Conservation (phyloP, 2,329 filamentous ascomycete species). For the Amylocarpus encephaloides region DNA sequence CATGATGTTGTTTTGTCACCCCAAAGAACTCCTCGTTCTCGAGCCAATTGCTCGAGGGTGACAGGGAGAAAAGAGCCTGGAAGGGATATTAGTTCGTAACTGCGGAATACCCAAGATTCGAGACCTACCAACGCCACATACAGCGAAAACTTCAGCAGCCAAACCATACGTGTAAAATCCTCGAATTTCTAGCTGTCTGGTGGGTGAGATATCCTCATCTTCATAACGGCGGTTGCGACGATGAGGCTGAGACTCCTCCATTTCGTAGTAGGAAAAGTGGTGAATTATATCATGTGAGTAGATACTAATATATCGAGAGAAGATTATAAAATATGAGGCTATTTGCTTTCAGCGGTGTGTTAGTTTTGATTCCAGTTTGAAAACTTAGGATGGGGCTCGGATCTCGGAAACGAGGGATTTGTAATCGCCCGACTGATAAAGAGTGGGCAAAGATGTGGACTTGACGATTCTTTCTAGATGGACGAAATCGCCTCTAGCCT, state of each 20-base stretch:
- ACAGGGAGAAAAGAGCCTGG: constrained; percentile 89
- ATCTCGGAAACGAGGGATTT: too few species aligned
- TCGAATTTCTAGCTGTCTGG: constrained; percentile 75
- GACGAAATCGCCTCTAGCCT: too few species aligned
- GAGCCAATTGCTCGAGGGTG: constrained; percentile 81
- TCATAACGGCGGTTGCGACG: constrained; percentile 49
- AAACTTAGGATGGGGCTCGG: too few species aligned
- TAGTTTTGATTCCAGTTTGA: too few species aligned
- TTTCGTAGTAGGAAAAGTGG: not conserved
- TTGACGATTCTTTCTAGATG: too few species aligned
- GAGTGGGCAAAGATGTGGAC: too few species aligned
- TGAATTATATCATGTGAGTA: too few species aligned
- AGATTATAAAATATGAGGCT: not conserved
- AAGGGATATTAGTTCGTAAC: not conserved
- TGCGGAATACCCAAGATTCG: not conserved
- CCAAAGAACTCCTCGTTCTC: constrained; percentile 80
- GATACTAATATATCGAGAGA: not conserved
- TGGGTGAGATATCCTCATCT: constrained; percentile 78
- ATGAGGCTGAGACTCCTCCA: not conserved
- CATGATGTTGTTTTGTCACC: constrained; percentile 72
- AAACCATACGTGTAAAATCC: constrained; percentile 97
- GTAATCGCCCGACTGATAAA: too few species aligned
- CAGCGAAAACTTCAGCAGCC: constrained; percentile 91
- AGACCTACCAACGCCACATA: constrained; percentile 72
- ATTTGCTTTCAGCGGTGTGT: too few species aligned